Evolutionary conservation across 495 filamentous ascomycete species (phyloP).

Genomic region (Penicillium parvum): DNA sequence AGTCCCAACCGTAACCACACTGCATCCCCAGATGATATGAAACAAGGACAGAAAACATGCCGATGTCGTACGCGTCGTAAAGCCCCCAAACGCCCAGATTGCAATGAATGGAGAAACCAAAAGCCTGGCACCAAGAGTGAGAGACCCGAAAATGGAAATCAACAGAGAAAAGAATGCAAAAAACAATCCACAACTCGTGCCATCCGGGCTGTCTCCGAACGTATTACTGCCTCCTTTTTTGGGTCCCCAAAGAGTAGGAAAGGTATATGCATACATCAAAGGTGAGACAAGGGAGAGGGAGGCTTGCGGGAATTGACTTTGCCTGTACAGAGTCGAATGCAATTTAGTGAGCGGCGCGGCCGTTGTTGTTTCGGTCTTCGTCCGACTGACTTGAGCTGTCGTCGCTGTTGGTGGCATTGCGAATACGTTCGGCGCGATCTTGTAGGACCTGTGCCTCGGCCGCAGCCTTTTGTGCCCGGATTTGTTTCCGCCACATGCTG

Average conservation of each 20-base stretch:
- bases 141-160: constrained; percentile 12
- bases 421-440: constrained; percentile 43
- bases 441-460: constrained; percentile 63
- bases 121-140: constrained; percentile 1
- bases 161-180: constrained; percentile 1
- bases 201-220: constrained; percentile 6
- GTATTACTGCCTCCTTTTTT: constrained; percentile 19
- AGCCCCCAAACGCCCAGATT: constrained; percentile 21
- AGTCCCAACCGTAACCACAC: constrained; percentile 16
- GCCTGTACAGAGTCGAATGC: constrained; percentile 9
- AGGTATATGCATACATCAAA: constrained; percentile 26
- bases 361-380: constrained; percentile 41
- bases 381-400: constrained; percentile 53
- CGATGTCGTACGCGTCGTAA: constrained; percentile 25
- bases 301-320: constrained; percentile 12
- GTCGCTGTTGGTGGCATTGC: constrained; percentile 42
- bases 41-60: constrained; percentile 23
- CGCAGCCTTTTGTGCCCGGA: constrained; percentile 77
- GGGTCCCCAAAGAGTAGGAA: constrained; percentile 10
- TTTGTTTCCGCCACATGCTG: constrained; percentile 95
- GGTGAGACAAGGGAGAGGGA: constrained; percentile 21
- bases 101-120: constrained; percentile 2
- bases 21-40: constrained; percentile 20
- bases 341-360: constrained; percentile 22
- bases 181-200: constrained; percentile 4